phyloP scores from a whole-genome alignment of 768 basidiomycete genomes.

The Kwoniella dejecticola region DNA sequence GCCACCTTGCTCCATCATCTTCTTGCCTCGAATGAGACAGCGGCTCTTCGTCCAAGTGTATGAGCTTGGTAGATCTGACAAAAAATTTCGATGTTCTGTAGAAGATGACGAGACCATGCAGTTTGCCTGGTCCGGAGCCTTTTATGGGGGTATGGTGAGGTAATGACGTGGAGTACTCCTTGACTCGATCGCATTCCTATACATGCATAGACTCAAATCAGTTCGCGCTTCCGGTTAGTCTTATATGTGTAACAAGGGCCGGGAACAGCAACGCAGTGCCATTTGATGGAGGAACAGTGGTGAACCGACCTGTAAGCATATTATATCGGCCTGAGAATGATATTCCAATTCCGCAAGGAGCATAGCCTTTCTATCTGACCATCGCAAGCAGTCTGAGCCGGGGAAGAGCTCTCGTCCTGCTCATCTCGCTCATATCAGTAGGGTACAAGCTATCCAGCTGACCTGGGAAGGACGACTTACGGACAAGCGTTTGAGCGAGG shows the following conservation, averaged over 20 bases:
- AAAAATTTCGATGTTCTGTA: conserved; percentile 64
- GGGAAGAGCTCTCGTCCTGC: conserved; percentile 55
- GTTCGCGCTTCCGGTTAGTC: too few species aligned
- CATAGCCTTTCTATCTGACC: conserved; percentile 71
- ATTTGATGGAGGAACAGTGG: neutral
- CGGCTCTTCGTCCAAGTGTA: conserved; percentile 70
- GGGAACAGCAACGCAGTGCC: too few species aligned
- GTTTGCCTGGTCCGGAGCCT: conserved; percentile 72
- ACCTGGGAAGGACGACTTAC: conserved; percentile 29
- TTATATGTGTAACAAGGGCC: too few species aligned
- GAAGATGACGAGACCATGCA: conserved; percentile 82
- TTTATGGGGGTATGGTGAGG: conserved; percentile 67
- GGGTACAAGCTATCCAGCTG: too few species aligned
- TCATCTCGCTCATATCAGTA: too few species aligned
- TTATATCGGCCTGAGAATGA: conserved; percentile 69
- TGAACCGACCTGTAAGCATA: conserved; percentile 75
- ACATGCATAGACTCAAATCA: too few species aligned
- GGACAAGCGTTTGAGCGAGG: conserved; percentile 53
- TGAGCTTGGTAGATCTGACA: conserved; percentile 59
- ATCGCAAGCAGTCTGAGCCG: conserved; percentile 70
- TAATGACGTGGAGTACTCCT: conserved; percentile 70
- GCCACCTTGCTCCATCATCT: conserved; percentile 56
- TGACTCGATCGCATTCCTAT: conserved; percentile 84
- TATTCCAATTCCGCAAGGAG: conserved; percentile 72
- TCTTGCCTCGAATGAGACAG: conserved; percentile 62